Conservation (phyloP, 2,329 filamentous ascomycete genomes). For the Penicillium glabrum region DNA sequence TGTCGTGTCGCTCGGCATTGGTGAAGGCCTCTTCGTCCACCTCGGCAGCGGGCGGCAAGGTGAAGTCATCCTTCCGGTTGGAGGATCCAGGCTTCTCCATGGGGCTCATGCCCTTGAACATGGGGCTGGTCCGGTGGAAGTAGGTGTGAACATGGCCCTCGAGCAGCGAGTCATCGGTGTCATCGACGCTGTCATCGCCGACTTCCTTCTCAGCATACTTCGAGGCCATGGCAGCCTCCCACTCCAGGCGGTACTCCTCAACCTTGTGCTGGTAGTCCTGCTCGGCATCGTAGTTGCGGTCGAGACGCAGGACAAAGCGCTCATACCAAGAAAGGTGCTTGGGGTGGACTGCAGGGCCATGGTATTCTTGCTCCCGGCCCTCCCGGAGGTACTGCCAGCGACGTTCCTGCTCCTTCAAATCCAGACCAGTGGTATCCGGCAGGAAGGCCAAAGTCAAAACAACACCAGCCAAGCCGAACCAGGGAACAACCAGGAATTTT, state of each 20-base stretch:
- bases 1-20: slow-evolving; percentile 4
- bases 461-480: slow-evolving; percentile 89
- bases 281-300: slow-evolving; percentile 80
- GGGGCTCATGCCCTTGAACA: slow-evolving; percentile 35
- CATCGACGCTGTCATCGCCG: slow-evolving; percentile 26
- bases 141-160: slow-evolving; percentile 53
- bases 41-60: slow-evolving; percentile 35
- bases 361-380: slow-evolving; percentile 78
- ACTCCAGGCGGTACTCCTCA: slow-evolving; percentile 70
- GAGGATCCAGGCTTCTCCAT: slow-evolving; percentile 28
- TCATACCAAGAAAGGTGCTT: slow-evolving; percentile 88
- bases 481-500: slow-evolving; percentile 90
- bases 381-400: slow-evolving; percentile 84
- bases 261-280: slow-evolving; percentile 82
- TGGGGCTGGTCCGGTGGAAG: slow-evolving; percentile 53
- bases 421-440: slow-evolving; percentile 94
- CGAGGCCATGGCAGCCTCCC: slow-evolving; percentile 51
- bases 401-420: slow-evolving; percentile 95
- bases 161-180: slow-evolving; percentile 49
- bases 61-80: slow-evolving; percentile 32
- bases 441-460: slow-evolving; percentile 81
- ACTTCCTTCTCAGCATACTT: slow-evolving; percentile 52
- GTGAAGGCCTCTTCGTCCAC: slow-evolving; percentile 20
- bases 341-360: slow-evolving; percentile 88
- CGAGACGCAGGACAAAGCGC: slow-evolving; percentile 66